Conservation (phyloP, 306 rosid genomes). For the Morella rubra region DNA sequence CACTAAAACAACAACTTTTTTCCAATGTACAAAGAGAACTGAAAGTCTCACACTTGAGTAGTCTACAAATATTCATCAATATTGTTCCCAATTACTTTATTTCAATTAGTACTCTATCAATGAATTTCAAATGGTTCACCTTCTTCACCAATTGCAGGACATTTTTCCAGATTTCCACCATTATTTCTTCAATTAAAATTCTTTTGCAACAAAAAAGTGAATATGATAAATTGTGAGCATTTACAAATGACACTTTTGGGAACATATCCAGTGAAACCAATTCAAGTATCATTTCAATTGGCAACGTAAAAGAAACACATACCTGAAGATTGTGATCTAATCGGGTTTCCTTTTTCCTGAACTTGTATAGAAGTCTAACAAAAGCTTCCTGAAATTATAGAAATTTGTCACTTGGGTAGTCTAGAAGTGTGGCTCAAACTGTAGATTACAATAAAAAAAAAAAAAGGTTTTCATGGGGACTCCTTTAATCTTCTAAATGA, state of each 20-base stretch:
- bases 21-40: constrained; percentile 55
- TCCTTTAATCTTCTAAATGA: neutral
- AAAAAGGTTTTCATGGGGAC: neutral
- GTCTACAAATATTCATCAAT: constrained; percentile 48
- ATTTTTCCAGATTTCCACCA: neutral
- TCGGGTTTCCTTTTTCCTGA: constrained; percentile 76
- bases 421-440: neutral
- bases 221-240: neutral
- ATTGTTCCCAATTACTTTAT: constrained; percentile 29
- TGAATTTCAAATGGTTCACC: neutral
- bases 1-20: constrained; percentile 45
- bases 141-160: neutral
- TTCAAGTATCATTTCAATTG: neutral
- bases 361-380: constrained; percentile 71
- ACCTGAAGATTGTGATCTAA: constrained; percentile 91
- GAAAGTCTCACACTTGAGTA: constrained; percentile 46
- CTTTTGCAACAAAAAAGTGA: neutral
- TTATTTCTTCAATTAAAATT: neutral
- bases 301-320: neutral
- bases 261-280: neutral
- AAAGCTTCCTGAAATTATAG: constrained; percentile 65
- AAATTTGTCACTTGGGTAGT: constrained; percentile 18
- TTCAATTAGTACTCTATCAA: constrained; percentile 53
- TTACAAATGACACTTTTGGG: neutral
- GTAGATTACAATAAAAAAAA: neutral